Evolutionary conservation across 2,329 filamentous ascomycete species (phyloP), one percentile per base, ranked within the genome.

Genomic region (Fusarium sp.): DNA sequence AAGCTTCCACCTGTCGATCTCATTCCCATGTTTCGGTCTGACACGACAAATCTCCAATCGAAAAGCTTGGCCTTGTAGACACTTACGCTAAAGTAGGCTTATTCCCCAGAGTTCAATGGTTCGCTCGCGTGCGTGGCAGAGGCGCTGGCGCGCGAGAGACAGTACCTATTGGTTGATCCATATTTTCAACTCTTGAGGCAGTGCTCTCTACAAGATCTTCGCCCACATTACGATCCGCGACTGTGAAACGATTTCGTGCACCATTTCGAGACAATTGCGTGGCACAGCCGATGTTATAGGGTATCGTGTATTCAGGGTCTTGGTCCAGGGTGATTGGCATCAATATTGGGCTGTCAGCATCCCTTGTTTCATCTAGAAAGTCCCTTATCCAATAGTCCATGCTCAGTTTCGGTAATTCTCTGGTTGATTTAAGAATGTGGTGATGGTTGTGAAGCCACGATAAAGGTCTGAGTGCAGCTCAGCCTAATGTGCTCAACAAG

Each of bases 201-300:
- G 43, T 55, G 51, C 49, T 50, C 39, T 44, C 34, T 24, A 17
- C 24, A 44, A 56, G 57, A 67, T 63, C 38, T 24, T 34, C 34
- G 43, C 52, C 22, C 44, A 49, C 63, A 70, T 70, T 70, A 21
- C 38, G 67, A 70, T 68, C 67, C 67, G 51, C 67, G 67, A 19
- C 21, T 47, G 63, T 70, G 67, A 70, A 70, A 70, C 67, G 58
- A 34, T 47, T 39, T 50, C 45, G 50, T 67, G 43, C 43, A 46
- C 67, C 42, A 56, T 61, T 42, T 70, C 43, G 67, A 70, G 63
- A 70, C 67, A 64, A 45, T 65, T 70, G 67, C 53, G 67, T 61
- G 67, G 63, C 67, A 70, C 63, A n/a, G 34, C 15, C 44, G 40
- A 39, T 47, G 33, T 36, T 46, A 51, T 62, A 57, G 66, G 60